These are phyloP conservation scores for Botrytis galanthina DNA, from an alignment of 2,329 filamentous ascomycete species.

Conservation along the genomic window DNA sequence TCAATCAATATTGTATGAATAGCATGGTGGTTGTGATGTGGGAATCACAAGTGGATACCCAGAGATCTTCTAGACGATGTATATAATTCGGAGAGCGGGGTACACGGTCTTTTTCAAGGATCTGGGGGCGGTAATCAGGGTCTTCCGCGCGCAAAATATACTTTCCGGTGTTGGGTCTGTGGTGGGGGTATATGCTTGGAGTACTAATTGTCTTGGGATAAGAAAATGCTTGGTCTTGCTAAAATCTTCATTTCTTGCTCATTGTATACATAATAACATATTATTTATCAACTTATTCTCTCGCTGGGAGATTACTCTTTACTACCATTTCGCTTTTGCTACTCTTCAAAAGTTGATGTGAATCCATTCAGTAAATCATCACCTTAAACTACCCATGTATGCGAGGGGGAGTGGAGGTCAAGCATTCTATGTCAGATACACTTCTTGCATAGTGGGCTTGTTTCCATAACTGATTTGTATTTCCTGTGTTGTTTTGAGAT, in stretches of 20 bases:
- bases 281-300: neutral
- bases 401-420: too few relatives aligned
- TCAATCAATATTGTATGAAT: too few relatives aligned
- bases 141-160: neutral
- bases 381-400: too few relatives aligned
- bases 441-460: slow-evolving; percentile 25
- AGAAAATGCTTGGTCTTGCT: neutral
- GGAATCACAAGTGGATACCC: neutral
- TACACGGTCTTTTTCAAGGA: too few relatives aligned
- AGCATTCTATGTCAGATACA: slow-evolving; percentile 31
- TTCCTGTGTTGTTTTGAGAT: neutral
- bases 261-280: neutral
- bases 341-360: neutral
- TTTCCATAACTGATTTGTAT: neutral
- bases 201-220: neutral
- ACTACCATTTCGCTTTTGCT: neutral
- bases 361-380: too few relatives aligned
- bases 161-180: neutral
- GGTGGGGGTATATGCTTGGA: neutral
- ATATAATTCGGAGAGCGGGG: neutral
- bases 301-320: neutral
- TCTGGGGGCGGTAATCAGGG: neutral
- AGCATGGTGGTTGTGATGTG: neutral
- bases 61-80: neutral
- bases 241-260: neutral